Base-by-base conservation (phyloP, 441 rosid species). In the Arabidopsis hybrid region DNA sequence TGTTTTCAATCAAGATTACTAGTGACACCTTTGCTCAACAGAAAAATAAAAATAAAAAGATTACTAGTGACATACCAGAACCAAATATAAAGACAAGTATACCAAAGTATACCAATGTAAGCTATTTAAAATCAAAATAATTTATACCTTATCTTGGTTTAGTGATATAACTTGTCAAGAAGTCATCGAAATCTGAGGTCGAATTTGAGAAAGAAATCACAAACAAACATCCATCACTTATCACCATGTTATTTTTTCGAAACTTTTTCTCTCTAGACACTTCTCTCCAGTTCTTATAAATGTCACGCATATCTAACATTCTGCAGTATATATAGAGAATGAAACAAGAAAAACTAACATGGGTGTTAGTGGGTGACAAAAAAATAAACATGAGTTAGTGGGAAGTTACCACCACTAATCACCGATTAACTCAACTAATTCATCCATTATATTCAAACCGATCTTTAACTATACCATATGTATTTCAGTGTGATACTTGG, bases 401-500 rank as follows among this genome's bases (percentile, higher is more conserved):
- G 61, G 42, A 34, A 57, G 61, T 57, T 57, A n/a, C 60, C 40
- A n/a, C 60, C 40, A 56, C 17, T 34, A 57, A 56, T 16, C 40
- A 56, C 12, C 21, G 11, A 8, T n/a, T 36, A 5, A 35, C 45
- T 35, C 29, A 58, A 16, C 26, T 3, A 35, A 6, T 14, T 34
- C 21, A 14, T 57, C 4, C 53, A 49, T 14, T 16, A 47, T 16
- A 42, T 45, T 50, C 12, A 4, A 51, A 10, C 34, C 57, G n/a
- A 5, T 21, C 8, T 21, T 10, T 10, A 46, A n/a, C 16, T 43
- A 12, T 13, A 46, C 4, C 5, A 47, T 0, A 3, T 3, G 5
- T 47, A 47, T 14, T 26, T 52, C 57, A 52, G 34, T 52, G 57
- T 51, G 7, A 21, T 10, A 31, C 18, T 26, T 26, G 4, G 29